Conservation (phyloP, 2,329 filamentous ascomycete genomes). For the Tolypocladium endophyticum region DNA sequence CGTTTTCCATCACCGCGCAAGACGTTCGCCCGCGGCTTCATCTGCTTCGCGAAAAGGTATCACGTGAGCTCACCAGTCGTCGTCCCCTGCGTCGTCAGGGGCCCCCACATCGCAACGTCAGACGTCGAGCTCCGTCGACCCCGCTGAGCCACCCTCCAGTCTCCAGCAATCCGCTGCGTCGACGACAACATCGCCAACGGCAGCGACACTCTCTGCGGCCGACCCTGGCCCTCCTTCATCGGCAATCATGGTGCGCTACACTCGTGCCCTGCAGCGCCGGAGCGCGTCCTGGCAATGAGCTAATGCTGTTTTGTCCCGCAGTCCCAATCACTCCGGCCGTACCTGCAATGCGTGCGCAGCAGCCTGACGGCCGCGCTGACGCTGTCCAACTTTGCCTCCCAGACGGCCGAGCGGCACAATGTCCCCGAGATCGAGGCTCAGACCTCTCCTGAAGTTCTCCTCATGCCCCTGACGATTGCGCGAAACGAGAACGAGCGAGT, state of each 20-base stretch:
- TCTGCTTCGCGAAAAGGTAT: background rate
- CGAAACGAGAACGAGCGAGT: conserved; percentile 97
- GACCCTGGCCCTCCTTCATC: conserved; percentile 1
- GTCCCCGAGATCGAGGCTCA: conserved; percentile 93
- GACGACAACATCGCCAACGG: conserved; percentile 1
- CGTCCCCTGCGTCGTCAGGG: background rate
- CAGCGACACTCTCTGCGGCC: conserved; percentile 2
- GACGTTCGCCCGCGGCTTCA: background rate
- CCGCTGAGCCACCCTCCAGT: background rate
- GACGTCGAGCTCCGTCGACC: conserved; percentile 1
- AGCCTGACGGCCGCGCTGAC: conserved; percentile 90
- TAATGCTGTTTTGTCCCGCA: conserved; percentile 15
- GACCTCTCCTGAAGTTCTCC: conserved; percentile 83
- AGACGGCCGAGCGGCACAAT: conserved; percentile 94
- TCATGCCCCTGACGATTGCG: conserved; percentile 82
- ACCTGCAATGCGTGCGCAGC: conserved; percentile 91
- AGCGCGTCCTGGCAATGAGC: background rate
- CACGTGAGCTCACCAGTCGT: background rate
- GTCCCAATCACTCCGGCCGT: conserved; percentile 96
- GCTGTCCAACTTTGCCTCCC: conserved; percentile 86
- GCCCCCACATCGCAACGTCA: conserved; percentile 4
- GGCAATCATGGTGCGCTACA: conserved; percentile 1
- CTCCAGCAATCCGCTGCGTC: background rate
- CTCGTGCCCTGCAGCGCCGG: background rate
- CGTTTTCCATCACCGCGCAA: background rate